A percentile compares a stretch with the other conserved stretches of the same genome.
phyloP scores from a whole-genome alignment of 1,284 basidiomycete species.

The Coniferiporia sulphurascens region DNA sequence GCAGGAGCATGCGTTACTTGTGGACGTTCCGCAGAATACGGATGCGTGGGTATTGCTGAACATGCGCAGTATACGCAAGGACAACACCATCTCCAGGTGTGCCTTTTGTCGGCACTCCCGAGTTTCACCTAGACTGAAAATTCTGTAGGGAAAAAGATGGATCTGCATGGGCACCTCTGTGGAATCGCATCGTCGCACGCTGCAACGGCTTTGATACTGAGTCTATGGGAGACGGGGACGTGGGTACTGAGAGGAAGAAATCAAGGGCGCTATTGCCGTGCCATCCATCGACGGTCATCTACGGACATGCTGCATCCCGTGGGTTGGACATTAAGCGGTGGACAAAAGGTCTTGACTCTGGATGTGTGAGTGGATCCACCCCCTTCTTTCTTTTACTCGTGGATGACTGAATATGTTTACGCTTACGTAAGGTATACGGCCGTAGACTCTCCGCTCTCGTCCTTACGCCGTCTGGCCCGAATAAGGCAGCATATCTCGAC shows the following conservation, averaged over 20 bases:
- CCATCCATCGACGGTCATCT: constrained; percentile 70
- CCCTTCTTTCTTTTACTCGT: not conserved
- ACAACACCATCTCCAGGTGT: constrained; percentile 49
- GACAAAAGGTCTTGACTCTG: constrained; percentile 77
- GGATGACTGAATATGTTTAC: not conserved
- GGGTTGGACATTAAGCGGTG: constrained; percentile 76
- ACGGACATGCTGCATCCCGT: constrained; percentile 74
- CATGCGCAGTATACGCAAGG: constrained; percentile 60
- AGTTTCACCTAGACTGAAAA: not conserved
- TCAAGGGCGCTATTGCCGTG: constrained; percentile 43
- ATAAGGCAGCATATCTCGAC: not conserved
- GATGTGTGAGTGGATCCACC: constrained; percentile 49
- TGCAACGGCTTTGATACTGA: constrained; percentile 50
- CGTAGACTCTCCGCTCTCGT: constrained; percentile 53
- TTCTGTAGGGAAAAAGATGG: constrained; percentile 44
- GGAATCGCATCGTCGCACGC: constrained; percentile 66
- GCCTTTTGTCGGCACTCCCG: not conserved
- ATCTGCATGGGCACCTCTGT: constrained; percentile 67
- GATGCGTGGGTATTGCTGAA: constrained; percentile 75
- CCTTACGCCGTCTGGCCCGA: constrained; percentile 27
- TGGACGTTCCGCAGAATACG: constrained; percentile 64
- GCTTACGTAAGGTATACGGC: constrained; percentile 40
- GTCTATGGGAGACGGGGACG: not conserved
- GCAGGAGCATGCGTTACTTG: constrained; percentile 59
- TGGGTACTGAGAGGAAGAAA: not conserved